Conservation (phyloP, 768 basidiomycete species). For the Mycena venus region DNA sequence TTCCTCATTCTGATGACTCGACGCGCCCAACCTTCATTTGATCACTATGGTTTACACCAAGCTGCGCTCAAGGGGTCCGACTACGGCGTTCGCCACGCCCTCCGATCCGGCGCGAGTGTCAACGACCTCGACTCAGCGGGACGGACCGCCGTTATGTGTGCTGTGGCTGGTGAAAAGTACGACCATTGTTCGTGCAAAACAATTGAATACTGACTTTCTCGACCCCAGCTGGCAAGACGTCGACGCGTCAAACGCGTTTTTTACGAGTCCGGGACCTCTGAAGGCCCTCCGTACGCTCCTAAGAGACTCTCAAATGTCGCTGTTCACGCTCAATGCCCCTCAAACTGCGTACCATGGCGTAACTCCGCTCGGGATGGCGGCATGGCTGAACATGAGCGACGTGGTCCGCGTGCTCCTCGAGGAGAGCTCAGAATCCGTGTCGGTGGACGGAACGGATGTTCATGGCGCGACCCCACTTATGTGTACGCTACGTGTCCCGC, state of each 20-base stretch:
- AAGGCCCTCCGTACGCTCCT: constrained; percentile 69
- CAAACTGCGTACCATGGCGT: constrained; percentile 79
- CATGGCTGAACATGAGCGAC: constrained; percentile 78
- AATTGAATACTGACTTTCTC: constrained; percentile 5
- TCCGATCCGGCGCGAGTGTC: constrained; percentile 74
- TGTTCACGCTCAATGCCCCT: constrained; percentile 82
- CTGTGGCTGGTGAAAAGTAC: constrained; percentile 80
- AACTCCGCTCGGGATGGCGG: constrained; percentile 82
- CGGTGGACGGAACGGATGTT: constrained; percentile 81
- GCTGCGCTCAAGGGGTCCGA: constrained; percentile 72
- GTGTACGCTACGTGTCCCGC: constrained; percentile 76
- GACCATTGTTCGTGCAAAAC: constrained; percentile 38
- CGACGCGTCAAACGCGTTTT: constrained; percentile 80
- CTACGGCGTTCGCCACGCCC: constrained; percentile 63
- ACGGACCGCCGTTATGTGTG: constrained; percentile 75
- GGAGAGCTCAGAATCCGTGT: constrained; percentile 69
- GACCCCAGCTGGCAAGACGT: constrained; percentile 72
- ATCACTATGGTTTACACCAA: constrained; percentile 60
- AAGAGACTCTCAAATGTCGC: constrained; percentile 68
- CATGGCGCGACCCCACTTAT: constrained; percentile 86
- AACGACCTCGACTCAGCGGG: constrained; percentile 74
- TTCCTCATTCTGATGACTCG: constrained; percentile 37
- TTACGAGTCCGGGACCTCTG: constrained; percentile 69
- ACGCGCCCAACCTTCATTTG: constrained; percentile 45
- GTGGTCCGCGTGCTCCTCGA: constrained; percentile 77